phyloP scores from a whole-genome alignment of 352 stramenopile genomes.

The Phytophthora hibernalis region DNA sequence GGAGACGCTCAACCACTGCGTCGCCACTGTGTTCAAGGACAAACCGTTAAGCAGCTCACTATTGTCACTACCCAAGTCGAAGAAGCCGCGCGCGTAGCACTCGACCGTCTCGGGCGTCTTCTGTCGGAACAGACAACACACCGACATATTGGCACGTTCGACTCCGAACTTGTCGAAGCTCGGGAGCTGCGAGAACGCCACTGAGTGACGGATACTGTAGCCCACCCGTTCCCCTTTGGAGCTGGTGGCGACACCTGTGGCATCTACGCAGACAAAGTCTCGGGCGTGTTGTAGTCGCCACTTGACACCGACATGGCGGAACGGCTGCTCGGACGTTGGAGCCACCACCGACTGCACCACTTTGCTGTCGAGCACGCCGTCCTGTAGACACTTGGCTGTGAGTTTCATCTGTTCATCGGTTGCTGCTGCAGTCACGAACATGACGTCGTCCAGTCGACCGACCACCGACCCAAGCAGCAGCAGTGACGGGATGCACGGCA shows the following conservation, averaged over 20 bases:
- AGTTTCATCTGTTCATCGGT: constrained; percentile 62
- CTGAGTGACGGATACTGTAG: constrained; percentile 47
- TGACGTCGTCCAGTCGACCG: constrained; percentile 36
- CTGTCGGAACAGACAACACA: constrained; percentile 58
- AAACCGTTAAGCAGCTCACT: constrained; percentile 52
- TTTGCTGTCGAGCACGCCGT: constrained; percentile 56
- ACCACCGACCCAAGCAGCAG: constrained; percentile 36
- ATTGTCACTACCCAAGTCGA: constrained; percentile 50
- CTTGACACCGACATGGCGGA: constrained; percentile 66
- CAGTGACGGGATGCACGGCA: constrained; percentile 39
- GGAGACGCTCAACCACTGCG: constrained; percentile 50
- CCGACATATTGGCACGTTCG: constrained; percentile 59
- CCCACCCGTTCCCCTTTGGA: constrained; percentile 32
- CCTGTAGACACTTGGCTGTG: constrained; percentile 45
- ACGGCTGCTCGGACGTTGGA: constrained; percentile 52
- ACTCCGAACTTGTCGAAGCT: constrained; percentile 73
- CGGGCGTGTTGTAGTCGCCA: constrained; percentile 56
- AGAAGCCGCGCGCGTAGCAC: constrained; percentile 56
- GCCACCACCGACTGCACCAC: constrained; percentile 58
- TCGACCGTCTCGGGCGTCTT: constrained; percentile 45
- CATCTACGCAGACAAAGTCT: constrained; percentile 60
- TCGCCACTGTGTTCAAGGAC: constrained; percentile 47
- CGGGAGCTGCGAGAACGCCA: constrained; percentile 45
- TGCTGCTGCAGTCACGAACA: constrained; percentile 31
- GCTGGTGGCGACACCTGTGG: constrained; percentile 30